These are phyloP conservation scores for Retiboletus flavoniger DNA, from an alignment of 1,284 basidiomycete species.

Conservation along the genomic window DNA sequence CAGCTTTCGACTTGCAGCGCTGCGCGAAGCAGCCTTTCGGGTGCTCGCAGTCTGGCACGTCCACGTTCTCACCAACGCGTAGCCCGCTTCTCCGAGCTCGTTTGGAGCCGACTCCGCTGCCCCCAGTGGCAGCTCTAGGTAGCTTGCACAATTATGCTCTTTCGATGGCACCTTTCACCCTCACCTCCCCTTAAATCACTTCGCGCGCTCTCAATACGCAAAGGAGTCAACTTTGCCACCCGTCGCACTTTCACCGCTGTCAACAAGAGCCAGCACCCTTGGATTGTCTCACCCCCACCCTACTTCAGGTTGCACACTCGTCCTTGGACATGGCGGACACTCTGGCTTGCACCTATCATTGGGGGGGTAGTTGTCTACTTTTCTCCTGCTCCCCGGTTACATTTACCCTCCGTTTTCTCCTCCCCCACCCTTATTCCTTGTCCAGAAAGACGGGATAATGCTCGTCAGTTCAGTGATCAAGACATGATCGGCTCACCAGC, in stretches of 20 bases:
- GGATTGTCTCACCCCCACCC: conserved; percentile 8
- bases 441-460: conserved; percentile 30
- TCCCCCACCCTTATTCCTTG: conserved; percentile 67
- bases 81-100: not conserved
- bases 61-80: not conserved
- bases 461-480: conserved; percentile 22
- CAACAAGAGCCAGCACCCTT: conserved; percentile 2
- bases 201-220: not conserved
- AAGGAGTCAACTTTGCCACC: not conserved
- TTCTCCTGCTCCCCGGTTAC: conserved; percentile 39
- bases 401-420: conserved; percentile 49
- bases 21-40: not conserved
- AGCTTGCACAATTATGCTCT: conserved; percentile 17
- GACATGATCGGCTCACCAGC: conserved; percentile 59
- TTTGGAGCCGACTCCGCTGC: not conserved
- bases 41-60: conserved; percentile 4
- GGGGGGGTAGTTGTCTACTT: conserved; percentile 54
- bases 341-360: conserved; percentile 58
- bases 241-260: conserved; percentile 11
- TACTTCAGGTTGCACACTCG: conserved; percentile 25
- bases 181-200: conserved; percentile 4
- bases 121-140: not conserved
- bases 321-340: conserved; percentile 34
- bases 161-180: conserved; percentile 10
- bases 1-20: not conserved